A percentile compares a stretch with the other conserved stretches of the same genome.
Evolutionary conservation across 805 yeast species (phyloP).

Genomic region (Saccharomyces eubayanus): DNA sequence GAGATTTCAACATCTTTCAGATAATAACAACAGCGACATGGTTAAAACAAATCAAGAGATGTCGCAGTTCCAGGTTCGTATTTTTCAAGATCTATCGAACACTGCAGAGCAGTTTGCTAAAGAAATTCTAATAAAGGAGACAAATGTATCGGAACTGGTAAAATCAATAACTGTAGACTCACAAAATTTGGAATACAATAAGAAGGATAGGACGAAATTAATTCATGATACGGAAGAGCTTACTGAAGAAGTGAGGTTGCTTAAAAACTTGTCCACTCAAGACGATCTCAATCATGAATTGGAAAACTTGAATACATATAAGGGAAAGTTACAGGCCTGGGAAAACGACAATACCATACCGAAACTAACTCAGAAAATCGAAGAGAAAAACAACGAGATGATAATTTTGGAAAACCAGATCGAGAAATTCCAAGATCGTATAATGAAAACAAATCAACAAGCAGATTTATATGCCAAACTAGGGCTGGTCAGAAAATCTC

Average conservation of each 20-base stretch:
- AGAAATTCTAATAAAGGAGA: not conserved
- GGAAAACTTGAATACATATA: conserved; percentile 34
- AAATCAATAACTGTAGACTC: conserved; percentile 23
- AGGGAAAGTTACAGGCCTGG: conserved; percentile 28
- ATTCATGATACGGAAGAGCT: conserved; percentile 33
- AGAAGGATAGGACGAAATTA: conserved; percentile 35
- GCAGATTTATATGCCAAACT: conserved; percentile 52
- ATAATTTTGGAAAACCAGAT: conserved; percentile 35
- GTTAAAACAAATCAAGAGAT: not conserved
- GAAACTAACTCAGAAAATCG: conserved; percentile 31
- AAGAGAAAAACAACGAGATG: conserved; percentile 33
- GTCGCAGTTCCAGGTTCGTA: not conserved
- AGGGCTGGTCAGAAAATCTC: conserved; percentile 28
- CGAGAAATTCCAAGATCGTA: conserved; percentile 45
- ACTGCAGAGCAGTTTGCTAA: not conserved
- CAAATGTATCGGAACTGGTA: conserved; percentile 10
- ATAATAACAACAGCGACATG: not conserved
- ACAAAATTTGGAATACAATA: conserved; percentile 38
- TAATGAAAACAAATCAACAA: conserved; percentile 46
- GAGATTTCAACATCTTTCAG: not conserved
- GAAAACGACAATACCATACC: conserved; percentile 27
- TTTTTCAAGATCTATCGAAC: not conserved
- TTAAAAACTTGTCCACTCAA: conserved; percentile 37
- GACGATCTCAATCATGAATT: conserved; percentile 41
- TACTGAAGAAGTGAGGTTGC: conserved; percentile 22